Evolutionary conservation across 169 alveolate genomes (phyloP).

Genomic region (Cryptosporidium sp.): DNA sequence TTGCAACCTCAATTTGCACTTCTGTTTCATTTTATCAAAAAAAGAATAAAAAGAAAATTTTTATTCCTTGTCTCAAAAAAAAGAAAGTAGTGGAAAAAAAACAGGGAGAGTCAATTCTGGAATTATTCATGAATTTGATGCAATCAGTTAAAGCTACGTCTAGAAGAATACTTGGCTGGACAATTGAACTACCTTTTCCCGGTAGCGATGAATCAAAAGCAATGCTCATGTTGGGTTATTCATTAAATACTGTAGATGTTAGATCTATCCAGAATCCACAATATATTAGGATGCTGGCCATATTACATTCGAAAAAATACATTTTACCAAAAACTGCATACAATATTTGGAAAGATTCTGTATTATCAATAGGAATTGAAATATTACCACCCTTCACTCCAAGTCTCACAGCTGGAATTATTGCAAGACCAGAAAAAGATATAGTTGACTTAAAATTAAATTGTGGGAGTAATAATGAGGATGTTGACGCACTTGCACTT

Average conservation of each 20-base stretch:
- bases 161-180: conserved; percentile 59
- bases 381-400: conserved; percentile 25
- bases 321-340: conserved; percentile 66
- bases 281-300: conserved; percentile 59
- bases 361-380: conserved; percentile 55
- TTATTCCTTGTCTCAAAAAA: conserved; percentile 20
- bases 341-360: conserved; percentile 65
- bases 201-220: conserved; percentile 72
- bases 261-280: conserved; percentile 43
- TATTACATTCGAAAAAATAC: conserved; percentile 22
- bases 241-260: conserved; percentile 71
- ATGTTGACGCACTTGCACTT: conserved; percentile 54
- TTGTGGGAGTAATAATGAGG: conserved; percentile 70
- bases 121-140: conserved; percentile 46
- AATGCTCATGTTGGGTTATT: conserved; percentile 59
- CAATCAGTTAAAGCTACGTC: conserved; percentile 39
- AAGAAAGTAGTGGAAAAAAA: conserved; percentile 43
- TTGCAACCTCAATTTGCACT: conserved; percentile 34
- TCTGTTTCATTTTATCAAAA: conserved; percentile 33
- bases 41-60: background rate
- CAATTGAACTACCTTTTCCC: conserved; percentile 57
- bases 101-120: conserved; percentile 44
- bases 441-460: conserved; percentile 24
- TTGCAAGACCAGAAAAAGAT: conserved; percentile 60
- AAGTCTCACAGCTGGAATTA: conserved; percentile 12